Conservation (phyloP, 164 flowering plant species). For the Hamamelis virginiana region DNA sequence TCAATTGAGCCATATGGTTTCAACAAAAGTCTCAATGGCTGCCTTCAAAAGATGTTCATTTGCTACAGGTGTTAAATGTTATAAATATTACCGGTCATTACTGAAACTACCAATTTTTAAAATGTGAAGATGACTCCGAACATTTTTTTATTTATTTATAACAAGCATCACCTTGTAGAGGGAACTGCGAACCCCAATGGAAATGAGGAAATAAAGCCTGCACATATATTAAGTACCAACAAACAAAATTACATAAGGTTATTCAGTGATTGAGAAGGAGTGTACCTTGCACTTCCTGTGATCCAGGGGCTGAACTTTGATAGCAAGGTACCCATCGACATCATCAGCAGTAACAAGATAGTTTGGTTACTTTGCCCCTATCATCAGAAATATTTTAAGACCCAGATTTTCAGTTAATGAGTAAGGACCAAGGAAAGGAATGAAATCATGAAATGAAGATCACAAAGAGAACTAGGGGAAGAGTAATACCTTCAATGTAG, state of each 20-base stretch:
- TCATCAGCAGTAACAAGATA: conserved; percentile 97
- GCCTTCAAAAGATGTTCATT: too few species aligned
- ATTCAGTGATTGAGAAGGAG: not conserved
- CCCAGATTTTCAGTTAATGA: not conserved
- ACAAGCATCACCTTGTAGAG: too few species aligned
- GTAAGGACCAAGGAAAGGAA: not conserved
- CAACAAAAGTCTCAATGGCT: too few species aligned
- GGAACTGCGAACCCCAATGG: too few species aligned
- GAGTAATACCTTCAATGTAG: conserved; percentile 73
- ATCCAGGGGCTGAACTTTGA: conserved; percentile 97
- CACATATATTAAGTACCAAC: not conserved
- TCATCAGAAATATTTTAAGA: too few species aligned
- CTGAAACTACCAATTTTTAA: too few species aligned
- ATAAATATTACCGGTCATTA: too few species aligned
- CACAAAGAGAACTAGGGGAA: not conserved
- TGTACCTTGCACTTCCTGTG: conserved; percentile 89
- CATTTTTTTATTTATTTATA: too few species aligned
- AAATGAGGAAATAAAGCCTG: not conserved
- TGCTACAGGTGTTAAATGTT: too few species aligned
- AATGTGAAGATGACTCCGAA: too few species aligned
- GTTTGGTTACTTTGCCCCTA: conserved; percentile 96
- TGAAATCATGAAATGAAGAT: not conserved
- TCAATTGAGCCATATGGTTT: too few species aligned
- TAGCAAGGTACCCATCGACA: conserved; percentile 82
- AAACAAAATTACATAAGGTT: not conserved